Evolutionary conservation across 108 stramenopile species (phyloP).

Genomic region (Cyclotella choctawhatcheeana): DNA sequence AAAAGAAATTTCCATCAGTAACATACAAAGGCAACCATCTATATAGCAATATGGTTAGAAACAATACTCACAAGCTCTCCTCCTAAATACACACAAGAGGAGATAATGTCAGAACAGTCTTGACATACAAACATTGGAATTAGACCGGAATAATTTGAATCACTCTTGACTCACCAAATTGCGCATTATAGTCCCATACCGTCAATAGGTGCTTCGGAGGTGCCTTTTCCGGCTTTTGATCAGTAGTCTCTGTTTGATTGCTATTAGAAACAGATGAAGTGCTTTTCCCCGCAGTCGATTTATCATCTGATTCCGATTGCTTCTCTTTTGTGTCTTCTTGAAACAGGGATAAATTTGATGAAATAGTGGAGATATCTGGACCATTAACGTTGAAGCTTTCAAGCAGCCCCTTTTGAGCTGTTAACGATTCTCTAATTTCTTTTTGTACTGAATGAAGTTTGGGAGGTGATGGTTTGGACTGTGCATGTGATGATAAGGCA

Average conservation of each 20-base stretch:
- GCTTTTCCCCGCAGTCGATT: slow-evolving; percentile 25
- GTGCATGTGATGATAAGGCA: slow-evolving; percentile 4
- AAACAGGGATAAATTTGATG: slow-evolving; percentile 27
- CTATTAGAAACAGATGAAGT: slow-evolving; percentile 15
- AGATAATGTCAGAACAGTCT: too few relatives aligned
- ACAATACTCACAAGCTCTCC: too few relatives aligned
- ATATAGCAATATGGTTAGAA: too few relatives aligned
- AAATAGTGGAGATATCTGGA: slow-evolving; percentile 26
- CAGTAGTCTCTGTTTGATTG: slow-evolving; percentile 2
- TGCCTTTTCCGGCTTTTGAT: slow-evolving; percentile 31
- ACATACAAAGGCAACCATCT: too few relatives aligned
- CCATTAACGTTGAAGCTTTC: slow-evolving; percentile 27
- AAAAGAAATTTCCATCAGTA: too few relatives aligned
- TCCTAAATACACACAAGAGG: too few relatives aligned
- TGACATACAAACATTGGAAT: too few relatives aligned
- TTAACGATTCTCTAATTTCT: slow-evolving; percentile 32
- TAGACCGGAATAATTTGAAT: too few relatives aligned
- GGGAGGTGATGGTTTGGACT: slow-evolving; percentile 34
- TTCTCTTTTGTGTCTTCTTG: slow-evolving; percentile 29
- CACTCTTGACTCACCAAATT: too few relatives aligned
- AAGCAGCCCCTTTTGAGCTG: slow-evolving; percentile 24
- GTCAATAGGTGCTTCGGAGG: slow-evolving; percentile 71
- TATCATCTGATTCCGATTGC: slow-evolving; percentile 15
- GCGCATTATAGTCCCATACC: slow-evolving; percentile 80
- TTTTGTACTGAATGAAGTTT: slow-evolving; percentile 47